Evolutionary conservation across 169 alveolate species (phyloP).

Genomic region (Plasmodium knowlesi): DNA sequence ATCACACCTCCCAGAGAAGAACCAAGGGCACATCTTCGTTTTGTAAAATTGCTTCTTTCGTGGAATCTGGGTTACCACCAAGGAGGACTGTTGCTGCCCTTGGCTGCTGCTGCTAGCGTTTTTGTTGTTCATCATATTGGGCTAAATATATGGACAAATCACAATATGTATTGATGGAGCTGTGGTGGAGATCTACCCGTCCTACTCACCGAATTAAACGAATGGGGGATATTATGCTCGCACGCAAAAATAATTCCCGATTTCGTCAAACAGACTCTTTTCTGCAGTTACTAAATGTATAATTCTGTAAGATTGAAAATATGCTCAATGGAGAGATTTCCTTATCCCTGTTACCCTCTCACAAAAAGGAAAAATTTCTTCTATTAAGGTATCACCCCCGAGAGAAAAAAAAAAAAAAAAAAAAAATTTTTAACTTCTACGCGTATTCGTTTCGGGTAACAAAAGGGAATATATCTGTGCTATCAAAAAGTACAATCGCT

Average conservation of each 20-base stretch:
- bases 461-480: background rate
- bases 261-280: background rate
- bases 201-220: background rate
- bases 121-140: conserved; percentile 24
- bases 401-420: background rate
- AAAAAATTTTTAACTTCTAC: background rate
- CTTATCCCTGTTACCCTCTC: background rate
- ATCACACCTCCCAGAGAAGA: conserved; percentile 80
- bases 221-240: background rate
- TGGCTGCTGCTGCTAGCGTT: conserved; percentile 10
- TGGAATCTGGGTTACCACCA: conserved; percentile 58
- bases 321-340: background rate
- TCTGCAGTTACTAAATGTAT: background rate
- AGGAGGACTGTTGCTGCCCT: conserved; percentile 16
- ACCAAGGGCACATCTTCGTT: conserved; percentile 73
- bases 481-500: background rate
- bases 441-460: background rate
- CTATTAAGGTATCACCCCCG: background rate
- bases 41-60: conserved; percentile 68
- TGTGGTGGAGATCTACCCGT: background rate
- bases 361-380: background rate
- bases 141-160: background rate
- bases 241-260: background rate
- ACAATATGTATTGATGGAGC: background rate
- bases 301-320: background rate